These are phyloP conservation scores for Dactylellina haptotyla DNA, from an alignment of 2,329 filamentous ascomycete genomes.

Conservation along the genomic window DNA sequence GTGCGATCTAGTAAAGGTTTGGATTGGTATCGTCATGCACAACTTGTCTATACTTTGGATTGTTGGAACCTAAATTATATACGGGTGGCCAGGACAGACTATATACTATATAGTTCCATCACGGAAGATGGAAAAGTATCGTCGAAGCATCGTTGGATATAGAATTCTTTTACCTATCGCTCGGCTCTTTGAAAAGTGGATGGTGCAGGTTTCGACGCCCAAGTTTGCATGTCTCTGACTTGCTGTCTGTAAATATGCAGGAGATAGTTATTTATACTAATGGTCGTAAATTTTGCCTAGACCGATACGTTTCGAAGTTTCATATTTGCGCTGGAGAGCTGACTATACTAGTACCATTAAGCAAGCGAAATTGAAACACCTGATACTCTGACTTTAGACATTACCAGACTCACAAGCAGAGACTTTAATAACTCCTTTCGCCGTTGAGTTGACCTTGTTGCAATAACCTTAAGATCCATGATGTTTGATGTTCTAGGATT, in stretches of 20 bases:
- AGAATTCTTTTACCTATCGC: constrained; percentile 15
- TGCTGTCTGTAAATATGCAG: constrained; percentile 8
- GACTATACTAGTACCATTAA: constrained; percentile 8
- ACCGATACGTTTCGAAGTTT: constrained; percentile 50
- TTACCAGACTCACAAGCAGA: constrained; percentile 9
- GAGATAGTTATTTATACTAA: constrained; percentile 7
- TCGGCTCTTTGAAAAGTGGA: constrained; percentile 41
- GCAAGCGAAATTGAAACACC: constrained; percentile 5
- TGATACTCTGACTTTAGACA: not conserved
- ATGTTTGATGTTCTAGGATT: constrained; percentile 34
- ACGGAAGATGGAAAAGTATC: constrained; percentile 10
- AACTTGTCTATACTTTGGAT: not conserved
- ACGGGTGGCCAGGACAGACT: not conserved
- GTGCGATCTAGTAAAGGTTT: constrained; percentile 2
- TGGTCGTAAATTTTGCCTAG: constrained; percentile 43
- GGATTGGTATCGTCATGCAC: not conserved
- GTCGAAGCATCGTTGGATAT: constrained; percentile 34
- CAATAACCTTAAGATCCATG: not conserved
- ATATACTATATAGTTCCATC: constrained; percentile 27
- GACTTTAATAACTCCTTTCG: not conserved
- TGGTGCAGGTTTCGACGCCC: constrained; percentile 43
- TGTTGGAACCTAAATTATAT: not conserved
- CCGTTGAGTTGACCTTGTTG: constrained; percentile 31
- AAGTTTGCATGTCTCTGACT: constrained; percentile 50
- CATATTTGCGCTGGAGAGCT: constrained; percentile 34